Evolutionary conservation across 139 green algal species (phyloP).

Genomic region (Diplosphaera chodatii): DNA sequence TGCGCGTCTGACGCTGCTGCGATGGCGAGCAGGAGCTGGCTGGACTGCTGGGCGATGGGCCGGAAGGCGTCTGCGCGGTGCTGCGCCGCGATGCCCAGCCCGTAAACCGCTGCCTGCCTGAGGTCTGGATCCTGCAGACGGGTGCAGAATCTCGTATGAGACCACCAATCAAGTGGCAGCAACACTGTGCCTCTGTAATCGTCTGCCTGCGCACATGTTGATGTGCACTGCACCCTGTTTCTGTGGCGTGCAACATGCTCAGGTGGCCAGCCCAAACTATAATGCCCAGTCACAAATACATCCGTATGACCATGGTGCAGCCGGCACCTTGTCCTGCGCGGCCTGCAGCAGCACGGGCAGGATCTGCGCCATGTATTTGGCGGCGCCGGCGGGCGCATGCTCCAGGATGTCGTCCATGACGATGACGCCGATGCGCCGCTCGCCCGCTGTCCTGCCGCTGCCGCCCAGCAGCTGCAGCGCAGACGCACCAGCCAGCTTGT

Average conservation of each 20-base stretch:
- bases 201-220: no score
- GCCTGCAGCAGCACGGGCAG: slow-evolving; percentile 15
- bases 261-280: no score
- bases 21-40: slow-evolving; percentile 31
- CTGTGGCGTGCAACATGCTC: no score
- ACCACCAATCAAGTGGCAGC: no score
- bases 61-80: slow-evolving; percentile 49
- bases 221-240: no score
- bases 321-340: background rate
- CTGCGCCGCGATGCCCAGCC: slow-evolving; percentile 75
- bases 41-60: slow-evolving; percentile 29
- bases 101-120: slow-evolving; percentile 88
- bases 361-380: slow-evolving; percentile 55
- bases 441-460: slow-evolving; percentile 32
- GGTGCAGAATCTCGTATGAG: no score
- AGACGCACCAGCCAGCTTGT: no score
- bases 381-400: slow-evolving; percentile 56
- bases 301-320: no score
- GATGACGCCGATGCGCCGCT: slow-evolving; percentile 85
- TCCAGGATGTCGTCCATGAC: slow-evolving; percentile 93
- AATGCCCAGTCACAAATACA: no score
- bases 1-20: slow-evolving; percentile 31
- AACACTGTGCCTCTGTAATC: no score
- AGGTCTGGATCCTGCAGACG: slow-evolving; percentile 69
- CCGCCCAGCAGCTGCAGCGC: slow-evolving; percentile 31